A percentile compares a stretch with the other conserved stretches of the same genome.
Conservation (phyloP, 225 moss, liverwort and hornwort genomes). For the Antitrichia curtipendula region DNA sequence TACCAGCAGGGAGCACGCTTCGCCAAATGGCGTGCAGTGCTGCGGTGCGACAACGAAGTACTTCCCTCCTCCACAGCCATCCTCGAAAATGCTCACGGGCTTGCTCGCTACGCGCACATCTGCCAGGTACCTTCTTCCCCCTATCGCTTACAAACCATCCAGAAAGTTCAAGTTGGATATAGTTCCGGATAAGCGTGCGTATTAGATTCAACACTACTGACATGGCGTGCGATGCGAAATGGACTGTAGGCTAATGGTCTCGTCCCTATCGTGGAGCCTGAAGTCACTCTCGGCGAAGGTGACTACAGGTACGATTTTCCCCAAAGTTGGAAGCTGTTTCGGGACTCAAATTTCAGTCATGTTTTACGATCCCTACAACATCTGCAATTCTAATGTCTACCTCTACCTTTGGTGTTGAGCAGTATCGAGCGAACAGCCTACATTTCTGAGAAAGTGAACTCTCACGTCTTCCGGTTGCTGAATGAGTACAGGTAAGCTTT, state of each 20-base stretch:
- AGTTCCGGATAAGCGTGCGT: background rate
- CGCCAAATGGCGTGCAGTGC: slow-evolving; percentile 92
- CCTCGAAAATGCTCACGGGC: slow-evolving; percentile 85
- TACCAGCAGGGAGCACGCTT: slow-evolving; percentile 98
- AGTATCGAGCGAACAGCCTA: slow-evolving; percentile 97
- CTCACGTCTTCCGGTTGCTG: slow-evolving; percentile 91
- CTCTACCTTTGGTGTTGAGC: background rate
- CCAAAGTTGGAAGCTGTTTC: background rate
- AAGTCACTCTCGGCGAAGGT: slow-evolving; percentile 93
- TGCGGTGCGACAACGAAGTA: slow-evolving; percentile 64
- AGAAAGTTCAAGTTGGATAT: background rate
- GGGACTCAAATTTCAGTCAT: background rate
- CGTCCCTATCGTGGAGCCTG: slow-evolving; percentile 96
- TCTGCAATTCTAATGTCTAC: background rate
- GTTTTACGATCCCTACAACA: background rate
- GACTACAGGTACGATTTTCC: slow-evolving; percentile 64
- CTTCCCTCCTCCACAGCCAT: slow-evolving; percentile 91
- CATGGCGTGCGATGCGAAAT: background rate
- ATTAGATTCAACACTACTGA: background rate
- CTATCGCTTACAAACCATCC: background rate
- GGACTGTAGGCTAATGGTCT: slow-evolving; percentile 74
- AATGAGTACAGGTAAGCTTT: slow-evolving; percentile 79
- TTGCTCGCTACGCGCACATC: slow-evolving; percentile 93
- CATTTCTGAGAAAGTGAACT: slow-evolving; percentile 97
- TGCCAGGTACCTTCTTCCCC: slow-evolving; percentile 46